A percentile compares a stretch with the other conserved stretches of the same genome.
These are phyloP conservation scores for Aureobasidium sp. DNA, from an alignment of 2,329 filamentous ascomycete genomes.

Conservation along the genomic window DNA sequence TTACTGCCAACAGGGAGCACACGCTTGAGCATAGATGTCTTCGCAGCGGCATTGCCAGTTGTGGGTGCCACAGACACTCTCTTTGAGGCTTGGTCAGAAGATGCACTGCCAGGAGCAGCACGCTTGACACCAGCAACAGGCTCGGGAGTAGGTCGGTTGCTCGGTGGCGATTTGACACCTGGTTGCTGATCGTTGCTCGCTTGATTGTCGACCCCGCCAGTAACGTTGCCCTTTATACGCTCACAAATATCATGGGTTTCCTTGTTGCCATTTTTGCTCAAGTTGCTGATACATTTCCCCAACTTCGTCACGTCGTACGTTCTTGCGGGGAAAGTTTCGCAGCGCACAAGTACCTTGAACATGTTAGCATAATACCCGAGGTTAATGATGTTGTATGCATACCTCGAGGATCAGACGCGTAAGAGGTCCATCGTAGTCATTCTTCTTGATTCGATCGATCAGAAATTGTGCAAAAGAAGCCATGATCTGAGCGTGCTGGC, in stretches of 20 bases:
- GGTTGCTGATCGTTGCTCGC: neutral
- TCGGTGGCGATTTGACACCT: conserved; percentile 9
- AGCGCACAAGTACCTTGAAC: conserved; percentile 52
- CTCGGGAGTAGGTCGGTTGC: conserved; percentile 17
- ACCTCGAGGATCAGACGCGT: conserved; percentile 36
- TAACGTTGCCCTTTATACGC: conserved; percentile 38
- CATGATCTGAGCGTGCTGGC: conserved; percentile 32
- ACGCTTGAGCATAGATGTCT: conserved; percentile 39
- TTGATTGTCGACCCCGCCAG: conserved; percentile 35
- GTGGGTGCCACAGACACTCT: conserved; percentile 19
- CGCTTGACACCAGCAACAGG: conserved; percentile 29
- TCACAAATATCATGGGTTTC: conserved; percentile 55
- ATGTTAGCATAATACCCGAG: conserved; percentile 41
- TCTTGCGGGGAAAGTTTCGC: conserved; percentile 54
- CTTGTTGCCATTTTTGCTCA: conserved; percentile 57
- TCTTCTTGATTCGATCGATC: conserved; percentile 38
- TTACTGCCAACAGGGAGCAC: conserved; percentile 37
- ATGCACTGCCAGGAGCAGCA: conserved; percentile 16
- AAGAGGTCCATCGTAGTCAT: conserved; percentile 37
- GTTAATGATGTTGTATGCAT: conserved; percentile 28
- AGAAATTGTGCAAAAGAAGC: conserved; percentile 42
- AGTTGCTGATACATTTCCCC: conserved; percentile 53
- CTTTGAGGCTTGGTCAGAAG: conserved; percentile 24
- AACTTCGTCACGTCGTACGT: conserved; percentile 57
- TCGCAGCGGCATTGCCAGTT: conserved; percentile 23